phyloP scores from a whole-genome alignment of 1,284 basidiomycete genomes.

The Hemileia vastatrix region DNA sequence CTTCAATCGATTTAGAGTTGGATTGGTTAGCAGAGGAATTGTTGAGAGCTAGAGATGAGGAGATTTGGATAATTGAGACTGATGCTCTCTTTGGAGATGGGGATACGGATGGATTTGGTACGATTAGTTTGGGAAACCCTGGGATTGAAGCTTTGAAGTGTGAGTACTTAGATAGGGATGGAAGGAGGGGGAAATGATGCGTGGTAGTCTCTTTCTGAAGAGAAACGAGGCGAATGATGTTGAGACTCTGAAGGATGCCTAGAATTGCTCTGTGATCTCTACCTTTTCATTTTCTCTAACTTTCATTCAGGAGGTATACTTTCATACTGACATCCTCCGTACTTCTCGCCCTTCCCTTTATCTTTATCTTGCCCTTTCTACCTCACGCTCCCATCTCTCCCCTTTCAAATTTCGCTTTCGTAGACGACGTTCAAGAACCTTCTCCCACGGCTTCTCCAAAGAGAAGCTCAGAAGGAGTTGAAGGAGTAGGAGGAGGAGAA shows the following conservation, averaged over 20 bases:
- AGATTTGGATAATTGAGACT: background rate
- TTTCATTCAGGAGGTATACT: too few relatives aligned
- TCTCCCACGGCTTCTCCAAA: background rate
- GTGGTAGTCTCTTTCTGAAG: too few relatives aligned
- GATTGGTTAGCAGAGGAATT: background rate
- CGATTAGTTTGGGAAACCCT: background rate
- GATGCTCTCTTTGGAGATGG: background rate
- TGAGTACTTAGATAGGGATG: background rate
- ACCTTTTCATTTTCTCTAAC: too few relatives aligned
- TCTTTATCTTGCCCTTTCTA: background rate
- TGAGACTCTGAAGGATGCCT: too few relatives aligned
- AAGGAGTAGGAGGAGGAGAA: too few relatives aligned
- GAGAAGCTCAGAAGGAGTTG: background rate
- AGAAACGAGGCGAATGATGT: too few relatives aligned
- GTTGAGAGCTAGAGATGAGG: background rate
- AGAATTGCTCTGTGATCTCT: too few relatives aligned
- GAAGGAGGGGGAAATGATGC: background rate
- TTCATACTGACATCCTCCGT: background rate
- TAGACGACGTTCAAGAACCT: background rate
- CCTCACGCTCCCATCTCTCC: conserved; percentile 2
- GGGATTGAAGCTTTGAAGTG: background rate
- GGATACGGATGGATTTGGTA: background rate
- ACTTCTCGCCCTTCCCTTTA: background rate
- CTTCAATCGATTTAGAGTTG: background rate
- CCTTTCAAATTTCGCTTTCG: background rate